Conservation (phyloP, 2,329 filamentous ascomycete species). For the Apiospora saccharicola region DNA sequence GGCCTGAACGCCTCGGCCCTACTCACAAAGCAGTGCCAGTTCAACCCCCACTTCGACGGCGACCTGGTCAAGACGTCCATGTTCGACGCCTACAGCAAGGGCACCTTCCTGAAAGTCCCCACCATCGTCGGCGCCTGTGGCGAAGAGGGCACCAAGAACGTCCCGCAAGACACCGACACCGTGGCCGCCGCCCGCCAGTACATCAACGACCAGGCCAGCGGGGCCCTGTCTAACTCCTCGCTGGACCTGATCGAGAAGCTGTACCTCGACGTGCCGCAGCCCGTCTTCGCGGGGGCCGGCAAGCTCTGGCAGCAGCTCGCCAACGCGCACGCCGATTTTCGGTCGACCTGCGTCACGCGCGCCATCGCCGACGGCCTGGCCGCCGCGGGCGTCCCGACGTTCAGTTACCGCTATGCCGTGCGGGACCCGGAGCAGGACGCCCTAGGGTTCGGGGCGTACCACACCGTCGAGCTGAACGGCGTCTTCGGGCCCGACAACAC, state of each 20-base stretch:
- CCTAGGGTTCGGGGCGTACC: slow-evolving; percentile 65
- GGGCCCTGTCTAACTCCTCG: slow-evolving; percentile 44
- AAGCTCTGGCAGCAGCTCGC: slow-evolving; percentile 23
- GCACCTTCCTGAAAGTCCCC: slow-evolving; percentile 58
- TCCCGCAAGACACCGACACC: slow-evolving; percentile 51
- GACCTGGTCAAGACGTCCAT: slow-evolving; percentile 56
- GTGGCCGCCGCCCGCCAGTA: slow-evolving; percentile 53
- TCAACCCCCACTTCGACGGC: slow-evolving; percentile 56
- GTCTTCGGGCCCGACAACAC: slow-evolving; percentile 70
- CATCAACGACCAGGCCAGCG: slow-evolving; percentile 54
- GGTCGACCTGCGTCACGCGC: slow-evolving; percentile 59
- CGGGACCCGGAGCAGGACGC: slow-evolving; percentile 58
- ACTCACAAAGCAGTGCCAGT: slow-evolving; percentile 21
- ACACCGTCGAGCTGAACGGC: slow-evolving; percentile 69
- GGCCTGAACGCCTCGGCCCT: slow-evolving; percentile 43
- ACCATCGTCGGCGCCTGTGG: slow-evolving; percentile 60
- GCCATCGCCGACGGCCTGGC: slow-evolving; percentile 32
- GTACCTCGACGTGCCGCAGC: slow-evolving; percentile 47
- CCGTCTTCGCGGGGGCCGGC: slow-evolving; percentile 43
- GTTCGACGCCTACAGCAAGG: slow-evolving; percentile 51
- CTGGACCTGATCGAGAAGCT: slow-evolving; percentile 43
- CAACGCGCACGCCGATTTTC: slow-evolving; percentile 61
- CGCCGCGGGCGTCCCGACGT: slow-evolving; percentile 51
- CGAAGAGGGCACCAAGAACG: slow-evolving; percentile 69
- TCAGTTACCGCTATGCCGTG: slow-evolving; percentile 74